Evolutionary conservation across 495 filamentous ascomycete species (phyloP).

Genomic region (Diplogelasinospora grovesii): DNA sequence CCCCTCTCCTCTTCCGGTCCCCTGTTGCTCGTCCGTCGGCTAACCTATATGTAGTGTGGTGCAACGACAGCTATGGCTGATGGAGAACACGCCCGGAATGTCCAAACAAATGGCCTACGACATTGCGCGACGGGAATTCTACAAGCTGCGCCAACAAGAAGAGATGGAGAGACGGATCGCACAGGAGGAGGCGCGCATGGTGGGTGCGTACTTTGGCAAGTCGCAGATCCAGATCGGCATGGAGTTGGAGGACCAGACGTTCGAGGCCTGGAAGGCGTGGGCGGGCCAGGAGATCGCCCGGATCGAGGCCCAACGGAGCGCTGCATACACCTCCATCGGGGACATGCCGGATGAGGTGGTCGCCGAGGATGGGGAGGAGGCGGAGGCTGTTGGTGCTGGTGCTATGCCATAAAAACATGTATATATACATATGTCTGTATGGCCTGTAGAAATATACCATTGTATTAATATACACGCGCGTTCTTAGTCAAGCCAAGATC

Average conservation of each 20-base stretch:
- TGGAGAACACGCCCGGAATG: slow-evolving; percentile 53
- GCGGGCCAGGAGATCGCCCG: slow-evolving; percentile 46
- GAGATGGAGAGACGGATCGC: slow-evolving; percentile 81
- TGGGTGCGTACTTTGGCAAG: slow-evolving; percentile 82
- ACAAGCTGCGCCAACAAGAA: slow-evolving; percentile 68
- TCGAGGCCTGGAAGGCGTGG: slow-evolving; percentile 78
- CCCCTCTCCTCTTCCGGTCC: too few relatives aligned
- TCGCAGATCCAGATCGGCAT: slow-evolving; percentile 66
- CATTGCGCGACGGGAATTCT: slow-evolving; percentile 83
- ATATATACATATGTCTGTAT: neutral
- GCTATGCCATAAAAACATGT: neutral
- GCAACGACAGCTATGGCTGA: slow-evolving; percentile 82
- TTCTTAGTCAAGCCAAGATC: neutral
- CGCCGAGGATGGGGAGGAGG: slow-evolving; percentile 8
- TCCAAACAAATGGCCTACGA: slow-evolving; percentile 72
- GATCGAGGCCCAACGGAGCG: slow-evolving; percentile 37
- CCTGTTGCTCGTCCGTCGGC: too few relatives aligned
- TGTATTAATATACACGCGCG: neutral
- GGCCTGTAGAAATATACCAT: neutral
- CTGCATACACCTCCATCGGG: slow-evolving; percentile 35
- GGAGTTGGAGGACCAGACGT: slow-evolving; percentile 70
- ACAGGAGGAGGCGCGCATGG: slow-evolving; percentile 76
- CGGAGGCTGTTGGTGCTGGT: neutral
- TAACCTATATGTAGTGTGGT: slow-evolving; percentile 65
- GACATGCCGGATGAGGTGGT: slow-evolving; percentile 12